These are phyloP conservation scores for Hypoxylon rubiginosum DNA, from an alignment of 2,329 filamentous ascomycete genomes.

Conservation along the genomic window DNA sequence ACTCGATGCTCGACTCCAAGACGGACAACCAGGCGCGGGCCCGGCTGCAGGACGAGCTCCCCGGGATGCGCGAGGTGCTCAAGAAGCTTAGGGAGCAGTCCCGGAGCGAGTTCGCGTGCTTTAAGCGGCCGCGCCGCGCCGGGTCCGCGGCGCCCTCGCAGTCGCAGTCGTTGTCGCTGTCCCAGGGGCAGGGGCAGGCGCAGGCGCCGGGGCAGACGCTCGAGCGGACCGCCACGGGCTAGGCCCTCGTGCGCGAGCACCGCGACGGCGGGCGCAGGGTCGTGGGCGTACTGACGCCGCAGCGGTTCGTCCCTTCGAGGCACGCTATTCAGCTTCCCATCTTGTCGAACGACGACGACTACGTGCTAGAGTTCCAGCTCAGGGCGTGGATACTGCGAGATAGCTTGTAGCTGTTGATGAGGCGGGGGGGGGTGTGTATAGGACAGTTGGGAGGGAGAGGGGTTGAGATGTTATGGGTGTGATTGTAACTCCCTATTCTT, in stretches of 20 bases:
- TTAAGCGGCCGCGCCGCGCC: conserved; percentile 63
- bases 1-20: conserved; percentile 87
- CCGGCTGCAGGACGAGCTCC: conserved; percentile 85
- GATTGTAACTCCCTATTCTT: neutral
- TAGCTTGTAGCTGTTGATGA: conserved; percentile 4
- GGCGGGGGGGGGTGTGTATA: neutral
- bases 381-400: conserved; percentile 17
- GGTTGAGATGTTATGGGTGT: neutral
- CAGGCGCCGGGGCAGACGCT: no score
- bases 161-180: no score
- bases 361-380: conserved; percentile 27
- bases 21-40: conserved; percentile 89
- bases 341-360: conserved; percentile 12
- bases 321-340: conserved; percentile 12
- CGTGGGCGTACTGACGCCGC: neutral
- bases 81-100: conserved; percentile 87
- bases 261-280: conserved; percentile 1
- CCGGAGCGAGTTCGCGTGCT: conserved; percentile 89
- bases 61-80: conserved; percentile 87
- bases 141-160: conserved; percentile 17
- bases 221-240: conserved; percentile 51
- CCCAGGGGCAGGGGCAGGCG: no score
- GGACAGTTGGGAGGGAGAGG: neutral
- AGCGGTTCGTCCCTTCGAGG: conserved; percentile 8
- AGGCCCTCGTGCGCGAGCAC: conserved; percentile 39